Percentiles rank a stretch among this genome's conserved stretches.
Conservation (phyloP, 306 rosid species). For the Cicer yamashitae region DNA sequence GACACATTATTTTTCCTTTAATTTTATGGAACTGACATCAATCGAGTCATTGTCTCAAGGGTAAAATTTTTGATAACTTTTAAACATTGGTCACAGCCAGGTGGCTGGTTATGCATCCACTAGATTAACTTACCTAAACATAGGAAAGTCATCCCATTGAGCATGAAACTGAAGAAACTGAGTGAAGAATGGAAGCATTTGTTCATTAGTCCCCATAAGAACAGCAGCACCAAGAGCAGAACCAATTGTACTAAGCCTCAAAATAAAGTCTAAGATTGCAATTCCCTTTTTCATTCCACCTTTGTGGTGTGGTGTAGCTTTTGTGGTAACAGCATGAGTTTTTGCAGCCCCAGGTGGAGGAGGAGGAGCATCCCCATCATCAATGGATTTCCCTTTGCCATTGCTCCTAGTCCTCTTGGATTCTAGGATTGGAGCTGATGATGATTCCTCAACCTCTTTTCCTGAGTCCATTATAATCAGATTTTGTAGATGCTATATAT, state of each 20-base stretch:
- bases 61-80: too few species aligned
- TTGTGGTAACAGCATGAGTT: conserved; percentile 39
- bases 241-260: conserved; percentile 57
- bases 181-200: conserved; percentile 74
- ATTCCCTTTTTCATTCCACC: conserved; percentile 57
- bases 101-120: too few species aligned
- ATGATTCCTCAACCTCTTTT: conserved; percentile 34
- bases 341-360: conserved; percentile 36
- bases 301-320: conserved; percentile 43
- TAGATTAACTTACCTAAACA: conserved; percentile 52
- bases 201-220: conserved; percentile 52
- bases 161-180: conserved; percentile 79
- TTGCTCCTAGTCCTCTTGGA: conserved; percentile 53
- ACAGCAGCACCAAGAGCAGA: conserved; percentile 59
- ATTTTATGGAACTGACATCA: too few species aligned
- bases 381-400: conserved; percentile 55
- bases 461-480: conserved; percentile 48
- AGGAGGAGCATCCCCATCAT: conserved; percentile 13
- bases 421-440: conserved; percentile 39
- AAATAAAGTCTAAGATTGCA: conserved; percentile 57
- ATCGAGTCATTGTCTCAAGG: too few species aligned
- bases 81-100: too few species aligned
- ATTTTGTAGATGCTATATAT: neutral
- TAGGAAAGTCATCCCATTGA: conserved; percentile 61
- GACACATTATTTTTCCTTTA: too few species aligned